Evolutionary conservation across 768 basidiomycete species (phyloP), one percentile per base, ranked within the genome.

Genomic region (Auriculariales sp.): DNA sequence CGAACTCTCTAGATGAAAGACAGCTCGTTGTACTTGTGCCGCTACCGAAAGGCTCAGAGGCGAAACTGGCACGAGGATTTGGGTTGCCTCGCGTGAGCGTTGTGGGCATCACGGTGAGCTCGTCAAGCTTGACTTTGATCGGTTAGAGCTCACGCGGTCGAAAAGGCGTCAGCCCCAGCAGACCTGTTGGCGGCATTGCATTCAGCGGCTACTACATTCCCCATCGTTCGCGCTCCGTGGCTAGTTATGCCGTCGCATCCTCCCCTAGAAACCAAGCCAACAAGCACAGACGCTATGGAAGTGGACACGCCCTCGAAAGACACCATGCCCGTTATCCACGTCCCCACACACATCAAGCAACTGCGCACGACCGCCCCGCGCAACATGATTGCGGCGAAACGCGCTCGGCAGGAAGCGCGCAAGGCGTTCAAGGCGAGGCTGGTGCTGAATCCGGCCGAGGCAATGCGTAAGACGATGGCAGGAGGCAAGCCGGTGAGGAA

Each of bases 291-390:
- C 49, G n/a, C 14, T 31, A n/a, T 29, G 12, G 29, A 28, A 27
- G 11, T 7, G 17, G 46, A 11, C 27, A 27, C 24, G 5, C 24
- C 15, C 17, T 5, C 47, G 28, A 11, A 28, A 14, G 10, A 3
- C n/a, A 29, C 14, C 4, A n/a, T n/a, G n/a, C n/a, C n/a, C n/a
- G 28, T 12, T n/a, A 46, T 7, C 3, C 36, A 81, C 24, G 64
- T 83, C 34, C 78, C 82, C 2, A 88, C 87, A 0, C 82, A 88
- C 58, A 71, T 90, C 55, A 93, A 91, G 58, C 86, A 89, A 55
- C 60, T 90, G 19, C 72, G 73, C 15, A 92, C 90, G 2, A 77
- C 79, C 27, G 77, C 79, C 3, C 89, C 89, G 1, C 79, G 75
- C 57, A 83, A 91, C 57, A 83, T 88, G 74, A 83, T 74, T 58